A percentile compares a stretch with the other conserved stretches of the same genome.
Evolutionary conservation across 169 alveolate genomes (phyloP).

Genomic region (Cryptosporidium sp.): DNA sequence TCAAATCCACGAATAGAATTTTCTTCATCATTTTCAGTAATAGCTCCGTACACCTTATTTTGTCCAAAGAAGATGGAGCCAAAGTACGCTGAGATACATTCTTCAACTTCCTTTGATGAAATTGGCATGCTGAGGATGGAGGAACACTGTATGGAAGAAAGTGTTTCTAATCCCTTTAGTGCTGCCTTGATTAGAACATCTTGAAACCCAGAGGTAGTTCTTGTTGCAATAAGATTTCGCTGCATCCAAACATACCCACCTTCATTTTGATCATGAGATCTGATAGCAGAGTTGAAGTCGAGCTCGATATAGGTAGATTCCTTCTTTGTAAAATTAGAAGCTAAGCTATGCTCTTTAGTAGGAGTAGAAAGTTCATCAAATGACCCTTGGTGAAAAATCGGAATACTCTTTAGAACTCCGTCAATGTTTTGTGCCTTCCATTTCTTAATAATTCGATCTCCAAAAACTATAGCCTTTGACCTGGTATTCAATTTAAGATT

Average conservation of each 20-base stretch:
- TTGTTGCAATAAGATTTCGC: slow-evolving; percentile 31
- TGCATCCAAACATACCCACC: slow-evolving; percentile 72
- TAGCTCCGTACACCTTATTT: slow-evolving; percentile 41
- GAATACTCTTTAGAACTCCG: slow-evolving; percentile 43
- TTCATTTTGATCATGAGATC: slow-evolving; percentile 31
- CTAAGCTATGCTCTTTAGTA: no score
- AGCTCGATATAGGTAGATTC: slow-evolving; percentile 44
- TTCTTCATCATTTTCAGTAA: slow-evolving; percentile 39
- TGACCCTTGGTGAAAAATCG: slow-evolving; percentile 25
- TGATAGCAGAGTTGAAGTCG: slow-evolving; percentile 41
- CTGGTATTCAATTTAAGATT: slow-evolving; percentile 33
- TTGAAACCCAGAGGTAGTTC: slow-evolving; percentile 63
- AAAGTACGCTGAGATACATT: slow-evolving; percentile 41
- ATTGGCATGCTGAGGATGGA: slow-evolving; percentile 11
- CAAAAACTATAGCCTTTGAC: slow-evolving; percentile 30
- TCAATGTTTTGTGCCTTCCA: slow-evolving; percentile 48
- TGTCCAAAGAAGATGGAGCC: slow-evolving; percentile 47
- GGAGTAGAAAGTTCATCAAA: not conserved
- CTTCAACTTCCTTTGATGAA: slow-evolving; percentile 45
- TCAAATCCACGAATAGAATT: slow-evolving; percentile 39
- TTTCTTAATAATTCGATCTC: slow-evolving; percentile 46
- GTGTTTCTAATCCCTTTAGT: slow-evolving; percentile 23
- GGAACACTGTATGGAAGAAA: slow-evolving; percentile 59
- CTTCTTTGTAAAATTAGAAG: not conserved
- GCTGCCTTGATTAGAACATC: slow-evolving; percentile 60